Base-by-base conservation (phyloP, 108 stramenopile genomes). In the Cyclotella kingstonii region DNA sequence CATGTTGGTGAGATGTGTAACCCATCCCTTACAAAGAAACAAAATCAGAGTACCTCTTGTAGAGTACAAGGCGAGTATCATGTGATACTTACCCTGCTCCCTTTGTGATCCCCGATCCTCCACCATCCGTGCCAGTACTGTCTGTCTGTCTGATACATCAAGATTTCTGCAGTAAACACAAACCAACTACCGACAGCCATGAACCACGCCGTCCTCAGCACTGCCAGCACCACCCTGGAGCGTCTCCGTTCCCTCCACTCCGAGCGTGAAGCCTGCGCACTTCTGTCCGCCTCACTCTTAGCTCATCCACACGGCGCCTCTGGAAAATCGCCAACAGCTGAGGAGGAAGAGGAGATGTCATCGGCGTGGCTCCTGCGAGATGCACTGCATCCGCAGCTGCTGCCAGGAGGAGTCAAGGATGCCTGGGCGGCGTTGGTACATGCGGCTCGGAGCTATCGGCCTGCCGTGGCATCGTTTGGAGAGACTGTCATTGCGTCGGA, bases 351-450 rank as follows among this genome's bases (percentile, higher is more conserved):
- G 36, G 48, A 47, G 26, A 10, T 57, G 9, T 21, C 27, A 42
- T 33, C 45, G 29, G 27, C 29, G 29, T 21, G 15, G 55, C 53
- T n/a, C 54, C 59, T 43, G 67, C 67, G 44, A 51, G 77, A 44
- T 63, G 63, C 33, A 28, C 65, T 68, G 30, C 56, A 72, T 55
- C 70, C 70, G n/a, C 45, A 48, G 5, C 58, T 49, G 14, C 40
- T 84, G 2, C 86, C 90, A 8, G 82, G 85, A 14, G 87, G 79
- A 14, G 79, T 87, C 4, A 80, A 78, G 41, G 87, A 88, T 73
- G 87, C 86, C 0, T 84, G 84, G 81, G 26, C 63, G 6, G 58
- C 79, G 11, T 19, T 91, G 31, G 72, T 75, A 0, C 66, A 79
- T 8, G 21, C 36, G 11, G 58, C 73, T 30, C 30, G 56, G 27